phyloP scores from a whole-genome alignment of 164 flowering plant genomes.

The Protea cynaroides region DNA sequence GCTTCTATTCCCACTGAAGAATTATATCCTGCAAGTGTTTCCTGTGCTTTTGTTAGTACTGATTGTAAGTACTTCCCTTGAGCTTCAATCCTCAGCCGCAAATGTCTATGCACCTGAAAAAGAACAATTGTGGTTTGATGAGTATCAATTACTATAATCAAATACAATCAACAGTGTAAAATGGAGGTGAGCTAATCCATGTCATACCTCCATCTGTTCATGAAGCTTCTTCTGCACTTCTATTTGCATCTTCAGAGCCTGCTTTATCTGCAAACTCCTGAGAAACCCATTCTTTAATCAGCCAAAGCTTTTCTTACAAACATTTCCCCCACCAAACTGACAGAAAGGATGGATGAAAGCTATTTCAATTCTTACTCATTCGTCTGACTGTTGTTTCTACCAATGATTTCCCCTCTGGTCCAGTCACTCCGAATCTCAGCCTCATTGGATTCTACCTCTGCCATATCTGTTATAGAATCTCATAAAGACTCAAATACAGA shows the following conservation, averaged over 20 bases:
- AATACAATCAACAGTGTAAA: neutral
- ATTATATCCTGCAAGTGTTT: conserved; percentile 56
- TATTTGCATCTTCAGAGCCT: conserved; percentile 79
- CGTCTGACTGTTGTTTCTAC: neutral
- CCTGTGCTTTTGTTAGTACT: conserved; percentile 79
- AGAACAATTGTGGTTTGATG: neutral
- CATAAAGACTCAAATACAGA: neutral
- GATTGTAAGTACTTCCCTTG: conserved; percentile 89
- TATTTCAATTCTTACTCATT: neutral
- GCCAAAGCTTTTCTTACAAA: neutral
- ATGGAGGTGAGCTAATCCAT: neutral
- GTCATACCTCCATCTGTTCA: conserved; percentile 80
- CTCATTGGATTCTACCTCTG: neutral
- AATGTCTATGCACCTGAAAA: conserved; percentile 81
- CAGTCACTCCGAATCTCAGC: neutral
- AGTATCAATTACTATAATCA: neutral
- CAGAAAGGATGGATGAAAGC: neutral
- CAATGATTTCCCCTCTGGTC: neutral
- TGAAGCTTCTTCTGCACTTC: conserved; percentile 86
- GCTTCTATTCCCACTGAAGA: conserved; percentile 44
- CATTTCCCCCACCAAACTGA: neutral
- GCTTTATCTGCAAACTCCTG: conserved; percentile 60
- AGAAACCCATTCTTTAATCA: conserved; percentile 6
- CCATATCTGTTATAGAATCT: neutral
- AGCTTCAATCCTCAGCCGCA: conserved; percentile 93